A percentile compares a stretch with the other conserved stretches of the same genome.
Conservation (phyloP, 139 green algal genomes). For the Monoraphidium neglectum region DNA sequence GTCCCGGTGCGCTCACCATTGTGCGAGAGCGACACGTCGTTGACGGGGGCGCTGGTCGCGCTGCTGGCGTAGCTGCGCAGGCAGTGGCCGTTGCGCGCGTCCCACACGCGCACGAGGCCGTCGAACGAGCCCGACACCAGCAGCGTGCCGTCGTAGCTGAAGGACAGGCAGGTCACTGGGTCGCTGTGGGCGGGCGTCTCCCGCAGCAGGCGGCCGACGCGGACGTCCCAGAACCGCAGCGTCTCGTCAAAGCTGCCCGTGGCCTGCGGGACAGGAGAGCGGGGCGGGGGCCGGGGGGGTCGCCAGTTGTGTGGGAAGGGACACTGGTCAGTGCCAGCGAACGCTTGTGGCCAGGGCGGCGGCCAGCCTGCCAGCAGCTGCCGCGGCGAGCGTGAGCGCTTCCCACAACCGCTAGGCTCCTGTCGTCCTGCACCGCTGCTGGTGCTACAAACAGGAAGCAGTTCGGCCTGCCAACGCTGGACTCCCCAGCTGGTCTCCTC, state of each 20-base stretch:
- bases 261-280: conserved; percentile 47
- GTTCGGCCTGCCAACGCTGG: too few species aligned
- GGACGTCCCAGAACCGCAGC: conserved; percentile 85
- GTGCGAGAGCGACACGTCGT: conserved; percentile 80
- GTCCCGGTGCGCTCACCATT: conserved; percentile 61
- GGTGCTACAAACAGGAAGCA: too few species aligned
- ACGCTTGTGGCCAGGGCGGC: too few species aligned
- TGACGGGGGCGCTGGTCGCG: conserved; percentile 70
- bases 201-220: conserved; percentile 59
- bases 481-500: too few species aligned
- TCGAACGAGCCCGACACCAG: conserved; percentile 82
- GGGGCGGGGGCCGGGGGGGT: background rate
- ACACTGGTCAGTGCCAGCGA: too few species aligned
- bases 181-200: conserved; percentile 91
- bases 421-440: too few species aligned
- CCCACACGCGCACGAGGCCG: conserved; percentile 71
- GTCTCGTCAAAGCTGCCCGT: conserved; percentile 93
- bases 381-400: too few species aligned
- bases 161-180: conserved; percentile 82
- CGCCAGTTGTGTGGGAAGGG: too few species aligned
- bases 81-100: conserved; percentile 79
- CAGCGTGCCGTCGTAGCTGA: conserved; percentile 73
- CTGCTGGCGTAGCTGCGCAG: conserved; percentile 78
- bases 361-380: too few species aligned
- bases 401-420: too few species aligned